Evolutionary conservation across 2,329 filamentous ascomycete species (phyloP), one percentile per base, ranked within the genome.

Genomic region (Alternaria sp.): DNA sequence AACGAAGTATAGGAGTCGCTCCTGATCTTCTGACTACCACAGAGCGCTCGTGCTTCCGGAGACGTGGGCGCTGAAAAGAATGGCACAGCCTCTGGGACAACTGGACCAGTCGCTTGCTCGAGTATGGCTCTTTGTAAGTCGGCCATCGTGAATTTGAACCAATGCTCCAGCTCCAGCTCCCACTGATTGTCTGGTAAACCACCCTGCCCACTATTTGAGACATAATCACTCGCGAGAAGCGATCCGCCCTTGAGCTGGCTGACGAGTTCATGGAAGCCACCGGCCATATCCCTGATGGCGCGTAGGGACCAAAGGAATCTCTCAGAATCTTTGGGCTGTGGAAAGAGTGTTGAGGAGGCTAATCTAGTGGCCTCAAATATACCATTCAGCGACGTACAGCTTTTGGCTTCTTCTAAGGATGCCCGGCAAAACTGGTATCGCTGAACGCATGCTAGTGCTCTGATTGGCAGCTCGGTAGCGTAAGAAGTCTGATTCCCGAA

Each of bases 101-200:
- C 32, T n/a, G 52, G 56, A 2, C 69, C 69, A 15, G 66, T 68
- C 5, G 59, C 64, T 15, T 55, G 46, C n/a, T 65, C 64, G 19
- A 74, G 59, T 36, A 68, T 62, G 6, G 54, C 17, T 13, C 64
- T 51, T 63, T 81, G 78, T 4, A 80, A 43, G 2, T 62, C 63
- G 12, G 79, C 76, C 2, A 81, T 60, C 12, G 65, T 65, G 7
- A 66, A 65, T 17, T 65, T 71, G 46, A 76, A 68, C 75, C 74
- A 80, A 43, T 69, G 64, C 19, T 71, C 61, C 9, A 80, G 65
- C 57, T 81, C 80, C 11, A 73, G 55, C 43, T 77, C 69, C 79
- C 80, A 81, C 61, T 81, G 79, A 28, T 76, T 75, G 19, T 65
- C 51, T 1, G 77, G 74, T 4, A 80, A 54, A 4, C 61, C 55